These are phyloP conservation scores for Ceratobasidium sp. DNA, from an alignment of 1,284 basidiomycete species.

Conservation along the genomic window DNA sequence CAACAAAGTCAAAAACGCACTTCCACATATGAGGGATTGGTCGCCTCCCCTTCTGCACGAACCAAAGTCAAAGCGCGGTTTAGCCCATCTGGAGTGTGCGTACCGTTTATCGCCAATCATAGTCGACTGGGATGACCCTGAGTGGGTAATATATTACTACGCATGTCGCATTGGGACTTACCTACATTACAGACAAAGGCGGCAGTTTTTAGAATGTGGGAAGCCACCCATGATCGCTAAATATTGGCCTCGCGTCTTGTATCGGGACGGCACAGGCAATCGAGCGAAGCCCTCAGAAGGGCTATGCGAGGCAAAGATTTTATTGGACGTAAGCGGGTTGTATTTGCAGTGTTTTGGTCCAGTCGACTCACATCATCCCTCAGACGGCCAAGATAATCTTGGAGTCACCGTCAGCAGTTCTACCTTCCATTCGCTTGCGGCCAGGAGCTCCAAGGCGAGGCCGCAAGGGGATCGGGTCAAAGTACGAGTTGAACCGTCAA, in stretches of 20 bases:
- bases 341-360: neutral
- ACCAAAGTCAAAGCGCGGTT: slow-evolving; percentile 15
- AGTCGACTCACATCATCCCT: neutral
- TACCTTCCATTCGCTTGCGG: neutral
- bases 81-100: slow-evolving; percentile 17
- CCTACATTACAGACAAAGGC: neutral
- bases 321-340: neutral
- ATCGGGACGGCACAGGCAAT: neutral
- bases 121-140: slow-evolving; percentile 15
- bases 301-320: neutral
- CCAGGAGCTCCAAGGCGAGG: neutral
- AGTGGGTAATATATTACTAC: neutral
- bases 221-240: neutral
- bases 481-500: slow-evolving; percentile 6
- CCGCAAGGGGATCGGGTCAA: slow-evolving; percentile 4
- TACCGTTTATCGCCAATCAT: slow-evolving; percentile 4
- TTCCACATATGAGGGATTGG: slow-evolving; percentile 6
- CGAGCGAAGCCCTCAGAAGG: slow-evolving; percentile 1
- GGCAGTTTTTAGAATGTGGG: slow-evolving; percentile 21
- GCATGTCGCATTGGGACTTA: too few species aligned
- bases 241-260: neutral
- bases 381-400: slow-evolving; percentile 7
- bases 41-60: neutral
- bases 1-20: slow-evolving; percentile 25
- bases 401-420: neutral